Evolutionary conservation across 495 filamentous ascomycete species (phyloP), one percentile per base, ranked within the genome.

Genomic region (Podospora anserina): DNA sequence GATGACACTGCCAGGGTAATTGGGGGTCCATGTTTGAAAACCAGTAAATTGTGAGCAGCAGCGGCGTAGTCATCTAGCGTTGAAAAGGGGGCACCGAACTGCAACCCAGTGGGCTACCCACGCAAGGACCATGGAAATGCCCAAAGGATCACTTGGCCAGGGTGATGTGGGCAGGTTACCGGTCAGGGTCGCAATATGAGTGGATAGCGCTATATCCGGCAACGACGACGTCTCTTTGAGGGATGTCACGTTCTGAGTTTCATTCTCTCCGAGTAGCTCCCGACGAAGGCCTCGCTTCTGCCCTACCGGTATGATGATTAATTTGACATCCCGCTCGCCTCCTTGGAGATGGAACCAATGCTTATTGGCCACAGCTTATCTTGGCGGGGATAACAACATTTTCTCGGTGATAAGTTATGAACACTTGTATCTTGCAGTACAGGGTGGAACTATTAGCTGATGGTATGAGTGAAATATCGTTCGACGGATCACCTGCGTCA

Each of bases 221-320:
- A 62, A 28, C 30, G 18, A 34, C 4, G 30, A 23, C 23, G 30
- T 44, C 49, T 11, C 15, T 3, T 18, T 16, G 28, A 59, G 53
- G 68, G 53, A 67, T 67, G 64, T 67, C 49, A 70, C 68, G 53
- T n/a, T 70, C 64, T 55, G 39, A 58, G 68, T 70, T 11, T 20
- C 65, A 70, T 66, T 66, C 65, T 64, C 34, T 64, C 64, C 68
- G 64, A 60, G 26, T 11, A 34, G 27, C 61, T 53, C 18, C 59
- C 54, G 15, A 28, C 18, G 20, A 57, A 5, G 26, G 16, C 30
- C 64, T 20, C 34, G 26, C 15, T 28, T 64, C 64, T 67, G 64
- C 68, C 64, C 68, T 70, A 66, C 60, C 60, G 68, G 28, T 66
- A 63, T 28, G n/a, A 26, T 1, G 55, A 18, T 64, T 69, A 69